phyloP scores from a whole-genome alignment of 257 asterid genomes.

The Fraxinus cuspidata region DNA sequence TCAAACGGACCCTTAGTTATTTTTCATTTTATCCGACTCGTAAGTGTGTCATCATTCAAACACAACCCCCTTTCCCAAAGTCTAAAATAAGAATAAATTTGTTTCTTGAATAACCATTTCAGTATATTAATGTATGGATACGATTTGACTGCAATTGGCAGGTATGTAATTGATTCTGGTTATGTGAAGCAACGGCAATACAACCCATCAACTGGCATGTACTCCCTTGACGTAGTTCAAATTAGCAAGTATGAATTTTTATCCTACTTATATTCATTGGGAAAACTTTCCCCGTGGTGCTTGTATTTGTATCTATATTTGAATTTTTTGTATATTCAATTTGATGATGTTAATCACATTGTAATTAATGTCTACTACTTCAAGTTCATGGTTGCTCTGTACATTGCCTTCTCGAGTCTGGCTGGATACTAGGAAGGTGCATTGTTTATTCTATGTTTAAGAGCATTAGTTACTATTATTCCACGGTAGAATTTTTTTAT shows the following conservation, averaged over 20 bases:
- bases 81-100: not conserved
- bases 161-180: slow-evolving; percentile 94
- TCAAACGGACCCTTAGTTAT: too few species aligned
- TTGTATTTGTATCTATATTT: slow-evolving; percentile 12
- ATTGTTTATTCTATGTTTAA: not conserved
- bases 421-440: not conserved
- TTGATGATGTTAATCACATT: slow-evolving; percentile 6
- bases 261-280: slow-evolving; percentile 10
- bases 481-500: not conserved
- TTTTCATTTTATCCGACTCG: not conserved
- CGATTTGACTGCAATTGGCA: slow-evolving; percentile 33
- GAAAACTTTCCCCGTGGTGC: slow-evolving; percentile 3
- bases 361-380: not conserved
- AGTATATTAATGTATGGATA: not conserved
- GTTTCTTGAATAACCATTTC: not conserved
- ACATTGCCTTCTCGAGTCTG: not conserved
- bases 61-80: not conserved
- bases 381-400: slow-evolving; percentile 2
- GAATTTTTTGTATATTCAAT: slow-evolving; percentile 1
- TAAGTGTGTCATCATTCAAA: not conserved
- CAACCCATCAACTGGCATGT: slow-evolving; percentile 96
- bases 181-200: slow-evolving; percentile 95
- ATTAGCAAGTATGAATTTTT: slow-evolving; percentile 80
- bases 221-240: slow-evolving; percentile 89
- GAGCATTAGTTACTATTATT: not conserved